Percentiles rank a stretch among this genome's conserved stretches.
Conservation (phyloP, 345 rosid genomes). For the Eucalyptus grandis region DNA sequence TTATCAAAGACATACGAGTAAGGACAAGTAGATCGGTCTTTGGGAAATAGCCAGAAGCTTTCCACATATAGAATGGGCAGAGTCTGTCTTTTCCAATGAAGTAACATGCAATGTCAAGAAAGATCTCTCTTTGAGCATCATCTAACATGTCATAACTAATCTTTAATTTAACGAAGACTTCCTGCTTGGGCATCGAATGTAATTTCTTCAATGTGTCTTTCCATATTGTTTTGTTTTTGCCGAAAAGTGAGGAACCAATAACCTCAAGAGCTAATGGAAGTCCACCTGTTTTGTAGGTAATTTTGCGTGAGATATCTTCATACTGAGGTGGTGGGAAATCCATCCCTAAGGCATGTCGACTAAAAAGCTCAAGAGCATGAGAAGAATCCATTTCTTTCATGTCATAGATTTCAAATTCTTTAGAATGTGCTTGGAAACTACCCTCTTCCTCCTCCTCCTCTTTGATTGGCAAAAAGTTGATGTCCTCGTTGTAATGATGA, state of each 20-base stretch:
- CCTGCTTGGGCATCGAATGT: neutral
- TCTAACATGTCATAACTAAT: neutral
- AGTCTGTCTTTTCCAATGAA: neutral
- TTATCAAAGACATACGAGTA: neutral
- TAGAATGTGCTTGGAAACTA: neutral
- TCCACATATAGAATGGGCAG: neutral
- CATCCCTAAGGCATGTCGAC: neutral
- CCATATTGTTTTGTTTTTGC: neutral
- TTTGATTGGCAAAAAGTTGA: neutral
- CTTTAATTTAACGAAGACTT: neutral
- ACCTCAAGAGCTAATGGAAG: neutral
- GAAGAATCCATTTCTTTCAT: neutral
- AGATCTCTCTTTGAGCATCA: neutral
- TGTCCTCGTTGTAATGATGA: neutral
- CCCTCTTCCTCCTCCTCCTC: neutral
- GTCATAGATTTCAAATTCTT: neutral
- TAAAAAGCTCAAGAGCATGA: neutral
- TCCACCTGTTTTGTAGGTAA: neutral
- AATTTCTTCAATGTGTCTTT: neutral
- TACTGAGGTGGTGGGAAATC: neutral
- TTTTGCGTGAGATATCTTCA: neutral
- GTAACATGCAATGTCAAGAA: neutral
- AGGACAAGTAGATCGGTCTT: rapidly evolving
- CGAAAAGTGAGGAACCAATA: neutral
- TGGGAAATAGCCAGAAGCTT: neutral